These are phyloP conservation scores for Saccharata proteae DNA, from an alignment of 2,329 filamentous ascomycete genomes.

Conservation along the genomic window DNA sequence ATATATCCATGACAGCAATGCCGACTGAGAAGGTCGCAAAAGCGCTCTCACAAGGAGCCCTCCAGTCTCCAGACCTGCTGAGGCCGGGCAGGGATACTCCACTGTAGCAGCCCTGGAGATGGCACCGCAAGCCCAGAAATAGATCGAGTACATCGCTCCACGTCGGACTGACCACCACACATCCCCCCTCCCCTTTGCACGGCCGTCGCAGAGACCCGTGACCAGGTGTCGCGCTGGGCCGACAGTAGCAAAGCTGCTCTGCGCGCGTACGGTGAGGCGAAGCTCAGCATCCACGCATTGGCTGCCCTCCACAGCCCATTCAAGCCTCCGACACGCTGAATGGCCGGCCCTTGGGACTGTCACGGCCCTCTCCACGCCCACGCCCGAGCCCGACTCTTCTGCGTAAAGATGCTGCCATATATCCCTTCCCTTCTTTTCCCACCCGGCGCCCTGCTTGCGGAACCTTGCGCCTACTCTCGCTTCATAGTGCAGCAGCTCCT, in stretches of 20 bases:
- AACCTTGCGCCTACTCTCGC: conserved; percentile 1
- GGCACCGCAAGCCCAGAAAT: too few species aligned
- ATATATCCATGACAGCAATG: too few species aligned
- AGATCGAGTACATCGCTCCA: too few species aligned
- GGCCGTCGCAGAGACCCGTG: conserved; percentile 6
- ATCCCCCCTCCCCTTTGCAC: conserved; percentile 1
- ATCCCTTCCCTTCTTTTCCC: conserved; percentile 12
- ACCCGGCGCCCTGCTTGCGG: conserved; percentile 3
- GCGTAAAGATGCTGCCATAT: conserved; percentile 18
- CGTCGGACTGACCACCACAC: neutral
- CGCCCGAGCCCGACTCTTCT: conserved; percentile 15
- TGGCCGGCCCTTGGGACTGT: conserved; percentile 15
- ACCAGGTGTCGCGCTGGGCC: conserved; percentile 4
- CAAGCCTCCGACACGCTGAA: conserved; percentile 13
- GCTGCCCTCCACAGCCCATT: conserved; percentile 14
- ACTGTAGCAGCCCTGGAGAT: too few species aligned
- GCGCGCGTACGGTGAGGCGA: conserved; percentile 15
- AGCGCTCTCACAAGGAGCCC: too few species aligned
- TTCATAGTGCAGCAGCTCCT: neutral
- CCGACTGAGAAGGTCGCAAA: too few species aligned
- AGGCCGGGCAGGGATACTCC: too few species aligned
- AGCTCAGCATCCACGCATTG: conserved; percentile 16
- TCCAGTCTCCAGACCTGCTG: too few species aligned
- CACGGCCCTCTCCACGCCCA: conserved; percentile 12
- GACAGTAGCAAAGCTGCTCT: too few species aligned